Evolutionary conservation across 2,329 filamentous ascomycete species (phyloP).

Genomic region (Aspergillus floridensis): DNA sequence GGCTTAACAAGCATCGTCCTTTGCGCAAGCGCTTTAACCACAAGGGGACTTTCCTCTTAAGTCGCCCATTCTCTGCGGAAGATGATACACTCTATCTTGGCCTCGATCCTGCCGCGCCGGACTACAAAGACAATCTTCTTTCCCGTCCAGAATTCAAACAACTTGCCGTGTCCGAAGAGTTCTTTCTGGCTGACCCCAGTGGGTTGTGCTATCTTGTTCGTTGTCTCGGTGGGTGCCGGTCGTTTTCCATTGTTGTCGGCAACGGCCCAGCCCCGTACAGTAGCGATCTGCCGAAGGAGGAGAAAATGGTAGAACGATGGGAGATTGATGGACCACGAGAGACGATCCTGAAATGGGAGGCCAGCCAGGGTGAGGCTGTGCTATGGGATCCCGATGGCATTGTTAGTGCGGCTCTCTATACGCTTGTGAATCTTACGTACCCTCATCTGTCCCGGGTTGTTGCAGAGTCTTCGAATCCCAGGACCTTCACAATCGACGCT

Average conservation of each 20-base stretch:
- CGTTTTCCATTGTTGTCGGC: background rate
- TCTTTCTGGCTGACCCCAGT: no score
- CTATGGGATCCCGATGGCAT: no score
- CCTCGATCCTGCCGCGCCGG: no score
- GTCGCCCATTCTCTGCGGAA: background rate
- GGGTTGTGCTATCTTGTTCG: no score
- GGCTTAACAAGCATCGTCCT: background rate
- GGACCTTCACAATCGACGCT: no score
- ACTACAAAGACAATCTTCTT: no score
- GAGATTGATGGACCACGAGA: background rate
- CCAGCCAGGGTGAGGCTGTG: fast-evolving
- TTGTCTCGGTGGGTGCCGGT: background rate
- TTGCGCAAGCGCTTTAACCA: background rate
- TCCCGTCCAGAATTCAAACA: no score
- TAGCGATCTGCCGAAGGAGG: background rate
- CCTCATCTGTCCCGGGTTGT: no score
- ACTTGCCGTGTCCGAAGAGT: no score
- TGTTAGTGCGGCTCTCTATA: no score
- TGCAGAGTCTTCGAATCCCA: no score
- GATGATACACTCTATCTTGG: background rate
- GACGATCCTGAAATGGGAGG: background rate
- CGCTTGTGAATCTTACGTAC: no score
- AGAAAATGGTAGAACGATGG: background rate
- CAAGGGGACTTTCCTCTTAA: background rate
- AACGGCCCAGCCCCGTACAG: background rate